Evolutionary conservation across 108 stramenopile species (phyloP).

Genomic region (Cyclotella atomus): DNA sequence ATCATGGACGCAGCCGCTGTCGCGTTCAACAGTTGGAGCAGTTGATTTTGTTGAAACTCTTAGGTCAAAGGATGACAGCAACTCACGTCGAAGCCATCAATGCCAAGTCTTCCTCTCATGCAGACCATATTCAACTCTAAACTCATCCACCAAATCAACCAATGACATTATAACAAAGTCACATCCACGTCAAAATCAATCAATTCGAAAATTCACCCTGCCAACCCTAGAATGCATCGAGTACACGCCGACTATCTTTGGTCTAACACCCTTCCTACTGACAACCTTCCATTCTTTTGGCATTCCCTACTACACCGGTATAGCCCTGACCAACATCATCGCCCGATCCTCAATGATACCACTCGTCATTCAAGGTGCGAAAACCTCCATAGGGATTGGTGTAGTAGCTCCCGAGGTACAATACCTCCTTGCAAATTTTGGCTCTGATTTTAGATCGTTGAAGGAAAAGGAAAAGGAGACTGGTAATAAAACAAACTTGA

Average conservation of each 20-base stretch:
- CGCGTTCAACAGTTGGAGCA: no score
- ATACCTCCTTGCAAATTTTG: constrained; percentile 71
- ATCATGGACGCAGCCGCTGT: no score
- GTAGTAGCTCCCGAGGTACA: constrained; percentile 86
- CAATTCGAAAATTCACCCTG: no score
- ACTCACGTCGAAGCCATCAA: no score
- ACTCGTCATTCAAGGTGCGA: constrained; percentile 71
- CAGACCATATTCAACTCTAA: no score
- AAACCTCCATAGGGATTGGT: constrained; percentile 66
- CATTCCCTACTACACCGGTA: constrained; percentile 82
- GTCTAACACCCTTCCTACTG: constrained; percentile 28
- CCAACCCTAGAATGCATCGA: constrained; percentile 10
- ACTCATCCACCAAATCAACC: no score
- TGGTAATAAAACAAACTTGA: background rate
- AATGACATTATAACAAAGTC: no score
- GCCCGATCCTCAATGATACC: constrained; percentile 72
- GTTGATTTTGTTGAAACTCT: no score
- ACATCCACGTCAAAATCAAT: no score
- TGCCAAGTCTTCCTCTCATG: no score
- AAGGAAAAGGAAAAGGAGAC: constrained; percentile 37
- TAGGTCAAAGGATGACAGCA: no score
- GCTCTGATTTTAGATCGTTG: constrained; percentile 67
- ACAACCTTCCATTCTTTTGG: constrained; percentile 60
- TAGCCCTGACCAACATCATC: constrained; percentile 70
- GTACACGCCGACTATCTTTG: constrained; percentile 4